These are phyloP conservation scores for Ophiosphaerella herpotricha DNA, from an alignment of 2,329 filamentous ascomycete genomes.

Conservation along the genomic window DNA sequence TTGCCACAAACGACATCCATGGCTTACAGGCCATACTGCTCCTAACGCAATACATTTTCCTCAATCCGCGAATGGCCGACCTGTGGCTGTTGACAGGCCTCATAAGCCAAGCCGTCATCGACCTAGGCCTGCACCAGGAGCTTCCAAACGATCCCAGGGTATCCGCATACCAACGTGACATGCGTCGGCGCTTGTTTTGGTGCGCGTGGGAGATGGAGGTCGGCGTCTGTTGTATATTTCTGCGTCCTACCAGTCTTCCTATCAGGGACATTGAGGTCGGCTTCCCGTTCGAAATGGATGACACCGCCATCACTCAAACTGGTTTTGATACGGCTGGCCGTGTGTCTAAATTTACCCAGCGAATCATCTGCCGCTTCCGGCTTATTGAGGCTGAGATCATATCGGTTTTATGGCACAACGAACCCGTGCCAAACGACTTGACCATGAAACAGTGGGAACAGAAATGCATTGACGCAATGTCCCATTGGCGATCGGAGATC, in stretches of 20 bases:
- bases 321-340: constrained; percentile 33
- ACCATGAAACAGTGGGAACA: constrained; percentile 38
- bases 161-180: constrained; percentile 39
- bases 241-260: constrained; percentile 38
- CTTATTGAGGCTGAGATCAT: constrained; percentile 42
- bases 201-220: constrained; percentile 47
- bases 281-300: constrained; percentile 42
- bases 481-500: constrained; percentile 39
- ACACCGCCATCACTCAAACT: constrained; percentile 36
- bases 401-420: constrained; percentile 38
- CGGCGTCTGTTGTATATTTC: constrained; percentile 41
- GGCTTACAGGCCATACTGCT: constrained; percentile 43
- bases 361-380: constrained; percentile 41
- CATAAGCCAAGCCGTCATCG: constrained; percentile 44
- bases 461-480: constrained; percentile 28
- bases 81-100: constrained; percentile 44
- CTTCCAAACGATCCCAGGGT: constrained; percentile 34
- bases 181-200: constrained; percentile 45
- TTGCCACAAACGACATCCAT: constrained; percentile 42
- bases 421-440: constrained; percentile 31
- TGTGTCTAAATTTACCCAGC: constrained; percentile 41
- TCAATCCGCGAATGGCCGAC: constrained; percentile 44
- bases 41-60: constrained; percentile 42
- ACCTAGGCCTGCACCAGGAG: constrained; percentile 44
- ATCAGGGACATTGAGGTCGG: constrained; percentile 35